Evolutionary conservation across 2,329 filamentous ascomycete genomes (phyloP), one percentile per base, ranked within the genome.

Genomic region (Colletotrichum sp.): DNA sequence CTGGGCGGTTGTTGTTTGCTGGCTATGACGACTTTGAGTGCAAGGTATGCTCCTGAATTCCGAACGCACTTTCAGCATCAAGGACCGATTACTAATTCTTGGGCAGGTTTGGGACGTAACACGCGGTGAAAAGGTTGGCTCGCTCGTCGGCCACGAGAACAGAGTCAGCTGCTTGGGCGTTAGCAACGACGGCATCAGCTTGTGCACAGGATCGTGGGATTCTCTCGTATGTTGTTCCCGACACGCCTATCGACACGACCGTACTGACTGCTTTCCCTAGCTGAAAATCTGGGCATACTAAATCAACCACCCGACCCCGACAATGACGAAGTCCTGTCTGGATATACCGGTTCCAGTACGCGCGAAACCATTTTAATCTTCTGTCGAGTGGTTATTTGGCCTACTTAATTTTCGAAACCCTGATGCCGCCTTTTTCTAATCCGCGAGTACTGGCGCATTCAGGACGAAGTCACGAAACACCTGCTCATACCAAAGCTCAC

Each of bases 181-280:
- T 81, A 99, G 96, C 90, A 99, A 99, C 86, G 97, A 99, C 84
- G 97, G 96, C 78, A 98, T 99, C 89, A 99, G 96, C 89, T 90
- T 99, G 88, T 99, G 97, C 92, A 99, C 97, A 83, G 97, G 97
- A 86, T 99, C 97, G 80, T 99, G 97, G 97, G 97, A 99, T 88
- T 98, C 97, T 82, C 91, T 98, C 90, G 97, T 99, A 92, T 88
- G 95, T 91, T 43, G 7, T n/a, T 52, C 38, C 13, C n/a, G 34
- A 13, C 16, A 61, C 85, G 86, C 93, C 81, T 92, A 12, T 36
- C n/a, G 13, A 86, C 92, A 90, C 24, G 34, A n/a, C n/a, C 13
- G 13, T 64, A 58, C 64, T 75, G 78, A 78, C 83, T 86, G 82
- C 87, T 82, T 75, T 72, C 69, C 65, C 55, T 78, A 96, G 94